A percentile compares a stretch with the other conserved stretches of the same genome.
Evolutionary conservation across 805 yeast species (phyloP).

Genomic region (Starmerella powellii): DNA sequence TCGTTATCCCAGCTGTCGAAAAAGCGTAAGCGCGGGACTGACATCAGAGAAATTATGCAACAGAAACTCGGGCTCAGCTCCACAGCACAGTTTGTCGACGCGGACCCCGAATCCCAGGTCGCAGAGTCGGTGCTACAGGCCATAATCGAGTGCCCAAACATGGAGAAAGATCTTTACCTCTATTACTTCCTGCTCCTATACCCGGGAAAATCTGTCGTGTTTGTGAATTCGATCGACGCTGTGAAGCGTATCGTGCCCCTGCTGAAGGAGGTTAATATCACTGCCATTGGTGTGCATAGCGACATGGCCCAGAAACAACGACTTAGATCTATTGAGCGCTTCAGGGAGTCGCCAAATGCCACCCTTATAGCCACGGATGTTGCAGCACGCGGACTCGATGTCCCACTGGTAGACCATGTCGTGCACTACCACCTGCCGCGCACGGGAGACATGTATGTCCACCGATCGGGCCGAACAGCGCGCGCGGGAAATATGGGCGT

Average conservation of each 20-base stretch:
- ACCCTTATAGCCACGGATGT: slow-evolving; percentile 88
- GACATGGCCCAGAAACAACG: slow-evolving; percentile 93
- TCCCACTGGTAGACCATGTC: slow-evolving; percentile 81
- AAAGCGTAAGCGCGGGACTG: slow-evolving; percentile 35
- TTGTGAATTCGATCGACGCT: slow-evolving; percentile 90
- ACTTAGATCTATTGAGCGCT: slow-evolving; percentile 70
- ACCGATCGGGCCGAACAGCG: slow-evolving; percentile 97
- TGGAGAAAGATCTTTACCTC: slow-evolving; percentile 77
- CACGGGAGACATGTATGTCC: slow-evolving; percentile 86
- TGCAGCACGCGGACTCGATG: slow-evolving; percentile 96
- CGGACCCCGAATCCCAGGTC: slow-evolving; percentile 72
- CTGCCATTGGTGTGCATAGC: slow-evolving; percentile 72
- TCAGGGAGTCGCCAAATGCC: slow-evolving; percentile 38
- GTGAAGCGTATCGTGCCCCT: slow-evolving; percentile 76
- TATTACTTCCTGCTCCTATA: slow-evolving; percentile 78
- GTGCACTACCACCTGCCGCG: slow-evolving; percentile 93
- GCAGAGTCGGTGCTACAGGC: slow-evolving; percentile 71
- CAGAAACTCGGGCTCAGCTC: slow-evolving; percentile 59
- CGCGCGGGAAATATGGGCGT: slow-evolving; percentile 91
- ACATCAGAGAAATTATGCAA: slow-evolving; percentile 53
- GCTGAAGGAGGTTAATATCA: slow-evolving; percentile 52
- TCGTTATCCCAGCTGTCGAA: slow-evolving; percentile 41
- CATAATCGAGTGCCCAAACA: slow-evolving; percentile 77
- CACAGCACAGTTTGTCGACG: slow-evolving; percentile 63
- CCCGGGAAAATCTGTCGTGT: slow-evolving; percentile 81